Evolutionary conservation across 2,329 filamentous ascomycete species (phyloP).

Genomic region (Calycina herbarum): DNA sequence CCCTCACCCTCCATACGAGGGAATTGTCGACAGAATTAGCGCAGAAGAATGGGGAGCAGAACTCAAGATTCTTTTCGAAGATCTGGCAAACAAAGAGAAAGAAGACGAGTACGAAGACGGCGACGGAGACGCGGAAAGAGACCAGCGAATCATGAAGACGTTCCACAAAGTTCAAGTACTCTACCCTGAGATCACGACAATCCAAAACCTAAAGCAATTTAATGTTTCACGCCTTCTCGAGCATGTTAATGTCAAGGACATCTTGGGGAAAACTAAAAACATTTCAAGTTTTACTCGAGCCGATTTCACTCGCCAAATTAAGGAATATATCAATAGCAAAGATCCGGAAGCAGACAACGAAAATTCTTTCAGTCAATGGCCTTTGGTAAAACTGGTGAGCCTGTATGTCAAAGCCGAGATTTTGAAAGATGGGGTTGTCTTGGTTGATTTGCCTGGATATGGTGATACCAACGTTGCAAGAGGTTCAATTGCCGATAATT

Average conservation of each 20-base stretch:
- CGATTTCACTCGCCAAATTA: conserved; percentile 18
- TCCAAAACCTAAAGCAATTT: conserved; percentile 34
- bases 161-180: conserved; percentile 47
- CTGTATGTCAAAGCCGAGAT: conserved; percentile 19
- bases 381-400: conserved; percentile 24
- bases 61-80: conserved; percentile 20
- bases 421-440: conserved; percentile 21
- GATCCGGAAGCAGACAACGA: not conserved
- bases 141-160: conserved; percentile 35
- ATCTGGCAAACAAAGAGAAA: conserved; percentile 12
- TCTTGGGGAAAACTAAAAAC: conserved; percentile 16
- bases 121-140: conserved; percentile 34
- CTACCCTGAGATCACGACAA: conserved; percentile 40
- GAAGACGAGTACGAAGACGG: conserved; percentile 23
- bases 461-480: conserved; percentile 27
- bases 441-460: conserved; percentile 29
- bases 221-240: conserved; percentile 18
- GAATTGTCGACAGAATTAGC: conserved; percentile 16
- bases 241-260: conserved; percentile 15
- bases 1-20: conserved; percentile 10
- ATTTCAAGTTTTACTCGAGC: conserved; percentile 1
- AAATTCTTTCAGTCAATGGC: conserved; percentile 18
- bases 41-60: conserved; percentile 23
- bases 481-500: conserved; percentile 17
- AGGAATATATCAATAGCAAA: conserved; percentile 21